Percentiles rank a stretch among this genome's conserved stretches.
Conservation (phyloP, 495 filamentous ascomycete species). For the Penicillium verhagenii region DNA sequence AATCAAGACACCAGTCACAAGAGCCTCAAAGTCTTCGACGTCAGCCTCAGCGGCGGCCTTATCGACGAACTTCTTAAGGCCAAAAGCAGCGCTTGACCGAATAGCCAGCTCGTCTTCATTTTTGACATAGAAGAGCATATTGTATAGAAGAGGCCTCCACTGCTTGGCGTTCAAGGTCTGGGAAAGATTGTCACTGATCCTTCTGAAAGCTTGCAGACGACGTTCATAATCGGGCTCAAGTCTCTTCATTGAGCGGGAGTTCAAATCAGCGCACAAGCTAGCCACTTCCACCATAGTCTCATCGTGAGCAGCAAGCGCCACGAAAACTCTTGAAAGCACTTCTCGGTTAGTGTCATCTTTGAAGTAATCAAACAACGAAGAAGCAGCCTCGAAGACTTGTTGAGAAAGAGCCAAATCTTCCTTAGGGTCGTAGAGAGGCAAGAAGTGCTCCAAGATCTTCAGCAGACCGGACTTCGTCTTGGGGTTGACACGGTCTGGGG, state of each 20-base stretch:
- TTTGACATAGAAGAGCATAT: slow-evolving; percentile 84
- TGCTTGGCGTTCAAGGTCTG: slow-evolving; percentile 64
- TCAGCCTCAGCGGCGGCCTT: slow-evolving; percentile 37
- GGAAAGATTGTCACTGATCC: slow-evolving; percentile 58
- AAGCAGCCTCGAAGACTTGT: slow-evolving; percentile 59
- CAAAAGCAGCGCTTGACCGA: slow-evolving; percentile 78
- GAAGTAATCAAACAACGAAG: slow-evolving; percentile 82
- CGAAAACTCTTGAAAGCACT: slow-evolving; percentile 67
- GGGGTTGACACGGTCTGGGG: slow-evolving; percentile 73
- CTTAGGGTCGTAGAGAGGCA: slow-evolving; percentile 58
- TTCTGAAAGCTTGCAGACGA: slow-evolving; percentile 72
- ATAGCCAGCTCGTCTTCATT: slow-evolving; percentile 87
- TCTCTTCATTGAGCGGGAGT: slow-evolving; percentile 64
- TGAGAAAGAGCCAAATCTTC: slow-evolving; percentile 46
- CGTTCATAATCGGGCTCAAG: slow-evolving; percentile 85
- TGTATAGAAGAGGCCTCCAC: slow-evolving; percentile 88
- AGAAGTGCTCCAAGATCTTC: slow-evolving; percentile 69
- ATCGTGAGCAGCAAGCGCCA: slow-evolving; percentile 64
- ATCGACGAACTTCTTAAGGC: slow-evolving; percentile 78
- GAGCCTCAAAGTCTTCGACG: slow-evolving; percentile 42
- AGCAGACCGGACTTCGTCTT: slow-evolving; percentile 81
- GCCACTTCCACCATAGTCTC: slow-evolving; percentile 61
- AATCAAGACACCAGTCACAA: slow-evolving; percentile 63
- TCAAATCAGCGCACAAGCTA: slow-evolving; percentile 72
- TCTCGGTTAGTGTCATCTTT: slow-evolving; percentile 72